phyloP scores from a whole-genome alignment of 352 stramenopile species.

The Phytophthora uliginosa region DNA sequence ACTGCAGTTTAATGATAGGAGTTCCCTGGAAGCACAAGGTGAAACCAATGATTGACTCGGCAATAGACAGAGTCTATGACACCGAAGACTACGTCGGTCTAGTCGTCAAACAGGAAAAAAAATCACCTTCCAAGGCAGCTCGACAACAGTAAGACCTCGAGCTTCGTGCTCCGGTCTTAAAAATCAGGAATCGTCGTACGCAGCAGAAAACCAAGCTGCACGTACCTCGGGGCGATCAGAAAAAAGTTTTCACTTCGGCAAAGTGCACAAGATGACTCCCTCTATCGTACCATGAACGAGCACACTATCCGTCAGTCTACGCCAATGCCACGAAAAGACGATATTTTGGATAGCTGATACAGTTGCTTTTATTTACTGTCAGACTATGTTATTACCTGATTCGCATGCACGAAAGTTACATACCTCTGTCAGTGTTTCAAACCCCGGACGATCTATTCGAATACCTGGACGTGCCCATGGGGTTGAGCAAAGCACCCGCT shows the following conservation, averaged over 20 bases:
- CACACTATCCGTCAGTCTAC: background rate
- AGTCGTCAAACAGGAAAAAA: background rate
- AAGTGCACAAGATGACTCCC: background rate
- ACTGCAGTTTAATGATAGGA: slow-evolving; percentile 8
- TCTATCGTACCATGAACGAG: background rate
- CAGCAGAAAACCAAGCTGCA: slow-evolving; percentile 5
- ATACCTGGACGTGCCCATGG: background rate
- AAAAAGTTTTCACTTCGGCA: slow-evolving; percentile 3
- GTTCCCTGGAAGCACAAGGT: slow-evolving; percentile 14
- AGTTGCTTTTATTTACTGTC: background rate
- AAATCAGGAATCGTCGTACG: background rate
- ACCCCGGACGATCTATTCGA: background rate
- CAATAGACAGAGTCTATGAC: slow-evolving; percentile 8
- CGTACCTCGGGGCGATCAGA: background rate
- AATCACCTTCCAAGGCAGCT: background rate
- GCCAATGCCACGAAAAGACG: background rate
- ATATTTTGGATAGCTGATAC: background rate
- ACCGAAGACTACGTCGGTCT: background rate
- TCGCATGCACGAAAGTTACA: background rate
- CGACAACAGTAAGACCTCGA: background rate
- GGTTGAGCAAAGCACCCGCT: background rate
- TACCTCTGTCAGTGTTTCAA: background rate
- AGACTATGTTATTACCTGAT: background rate
- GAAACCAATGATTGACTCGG: slow-evolving; percentile 7
- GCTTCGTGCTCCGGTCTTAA: background rate